Evolutionary conservation across 1,284 basidiomycete genomes (phyloP).

Genomic region (Chondrostereum purpureum): DNA sequence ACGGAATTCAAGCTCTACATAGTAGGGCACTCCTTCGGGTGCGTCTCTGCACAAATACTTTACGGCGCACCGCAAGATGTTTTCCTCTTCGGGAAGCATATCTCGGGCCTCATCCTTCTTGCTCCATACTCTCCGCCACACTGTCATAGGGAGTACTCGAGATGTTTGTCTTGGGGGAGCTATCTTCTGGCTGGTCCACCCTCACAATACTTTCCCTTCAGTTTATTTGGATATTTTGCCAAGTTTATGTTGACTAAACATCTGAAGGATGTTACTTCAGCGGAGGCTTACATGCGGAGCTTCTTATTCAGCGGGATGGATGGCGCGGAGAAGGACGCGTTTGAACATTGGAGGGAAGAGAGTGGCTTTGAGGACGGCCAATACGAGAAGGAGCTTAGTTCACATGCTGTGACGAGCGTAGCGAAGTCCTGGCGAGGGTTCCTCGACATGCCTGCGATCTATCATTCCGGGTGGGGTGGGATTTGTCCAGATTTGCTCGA

Average conservation of each 20-base stretch:
- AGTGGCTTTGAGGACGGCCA: conserved; percentile 35
- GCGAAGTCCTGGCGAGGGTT: conserved; percentile 48
- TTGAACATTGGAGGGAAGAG: conserved; percentile 34
- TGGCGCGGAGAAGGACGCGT: conserved; percentile 32
- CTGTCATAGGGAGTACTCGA: conserved; percentile 38
- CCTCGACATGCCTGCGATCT: conserved; percentile 32
- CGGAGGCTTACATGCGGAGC: conserved; percentile 32
- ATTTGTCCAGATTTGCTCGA: conserved; percentile 37
- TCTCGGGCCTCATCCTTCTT: conserved; percentile 41
- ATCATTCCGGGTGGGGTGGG: conserved; percentile 49
- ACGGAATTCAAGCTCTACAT: conserved; percentile 40
- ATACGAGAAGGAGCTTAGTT: conserved; percentile 33
- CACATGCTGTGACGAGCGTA: conserved; percentile 39
- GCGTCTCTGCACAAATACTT: conserved; percentile 48
- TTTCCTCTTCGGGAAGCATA: conserved; percentile 42
- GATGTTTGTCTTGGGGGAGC: conserved; percentile 34
- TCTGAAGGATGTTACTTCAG: conserved; percentile 32
- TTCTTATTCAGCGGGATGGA: conserved; percentile 35
- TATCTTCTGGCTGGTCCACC: conserved; percentile 43
- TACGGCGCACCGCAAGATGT: conserved; percentile 42
- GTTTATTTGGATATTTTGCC: conserved; percentile 26
- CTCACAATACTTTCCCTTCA: conserved; percentile 34
- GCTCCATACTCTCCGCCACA: conserved; percentile 41
- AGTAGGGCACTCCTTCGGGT: conserved; percentile 48
- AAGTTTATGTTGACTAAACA: conserved; percentile 26